phyloP scores from a whole-genome alignment of 768 basidiomycete species.

The Boletus rubroflammeus region DNA sequence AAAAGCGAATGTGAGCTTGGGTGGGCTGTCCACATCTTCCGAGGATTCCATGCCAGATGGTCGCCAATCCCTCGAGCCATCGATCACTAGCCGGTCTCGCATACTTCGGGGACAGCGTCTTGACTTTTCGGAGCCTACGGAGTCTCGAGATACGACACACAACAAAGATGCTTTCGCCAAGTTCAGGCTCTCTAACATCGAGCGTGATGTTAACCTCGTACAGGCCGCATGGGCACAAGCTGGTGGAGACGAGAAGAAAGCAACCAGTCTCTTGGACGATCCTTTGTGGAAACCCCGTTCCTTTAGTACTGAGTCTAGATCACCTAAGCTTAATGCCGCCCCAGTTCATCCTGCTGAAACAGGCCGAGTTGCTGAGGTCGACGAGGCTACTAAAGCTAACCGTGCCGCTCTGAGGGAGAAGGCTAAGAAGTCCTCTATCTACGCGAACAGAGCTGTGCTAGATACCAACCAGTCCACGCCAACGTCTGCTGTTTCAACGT shows the following conservation, averaged over 20 bases:
- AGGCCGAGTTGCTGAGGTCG: constrained; percentile 68
- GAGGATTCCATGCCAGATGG: constrained; percentile 65
- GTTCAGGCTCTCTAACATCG: constrained; percentile 63
- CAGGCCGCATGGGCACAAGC: constrained; percentile 68
- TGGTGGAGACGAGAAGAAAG: constrained; percentile 56
- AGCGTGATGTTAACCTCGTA: constrained; percentile 36
- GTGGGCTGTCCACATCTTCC: constrained; percentile 55
- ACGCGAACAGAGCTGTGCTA: constrained; percentile 59
- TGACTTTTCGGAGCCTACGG: constrained; percentile 30
- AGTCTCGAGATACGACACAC: constrained; percentile 14
- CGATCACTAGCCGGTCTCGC: constrained; percentile 43
- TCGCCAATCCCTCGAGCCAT: constrained; percentile 37
- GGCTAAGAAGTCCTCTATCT: constrained; percentile 80
- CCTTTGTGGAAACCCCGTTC: constrained; percentile 47
- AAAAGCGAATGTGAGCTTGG: constrained; percentile 34
- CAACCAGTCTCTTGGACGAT: constrained; percentile 57
- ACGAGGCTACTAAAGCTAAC: constrained; percentile 67
- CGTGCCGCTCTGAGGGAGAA: constrained; percentile 67
- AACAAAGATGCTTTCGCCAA: constrained; percentile 41
- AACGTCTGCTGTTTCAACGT: constrained; percentile 19
- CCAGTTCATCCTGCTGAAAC: constrained; percentile 33
- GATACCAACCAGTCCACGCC: constrained; percentile 46
- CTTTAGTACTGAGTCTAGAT: constrained; percentile 16
- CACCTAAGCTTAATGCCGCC: constrained; percentile 2
- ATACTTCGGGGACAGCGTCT: constrained; percentile 49